A percentile compares a stretch with the other conserved stretches of the same genome.
Conservation (phyloP, 352 stramenopile genomes). For the Pythium sp. region DNA sequence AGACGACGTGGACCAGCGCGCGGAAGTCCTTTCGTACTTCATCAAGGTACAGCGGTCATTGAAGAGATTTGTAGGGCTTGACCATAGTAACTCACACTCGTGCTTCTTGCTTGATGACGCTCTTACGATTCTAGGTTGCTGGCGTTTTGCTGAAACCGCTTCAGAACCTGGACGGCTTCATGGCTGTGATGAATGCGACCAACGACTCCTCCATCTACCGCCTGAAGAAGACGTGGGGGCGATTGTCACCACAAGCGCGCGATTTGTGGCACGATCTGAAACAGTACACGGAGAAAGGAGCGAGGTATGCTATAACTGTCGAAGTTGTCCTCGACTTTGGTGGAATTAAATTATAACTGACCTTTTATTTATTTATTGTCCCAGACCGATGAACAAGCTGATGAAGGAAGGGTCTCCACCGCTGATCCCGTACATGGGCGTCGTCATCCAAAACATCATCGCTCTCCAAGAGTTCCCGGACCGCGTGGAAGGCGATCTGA, state of each 20-base stretch:
- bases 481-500: slow-evolving; percentile 63
- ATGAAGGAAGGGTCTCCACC: slow-evolving; percentile 69
- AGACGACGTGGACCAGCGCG: slow-evolving; percentile 77
- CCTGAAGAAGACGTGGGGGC: slow-evolving; percentile 84
- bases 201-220: slow-evolving; percentile 87
- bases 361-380: background rate
- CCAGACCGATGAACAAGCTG: slow-evolving; percentile 68
- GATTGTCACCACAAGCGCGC: slow-evolving; percentile 59
- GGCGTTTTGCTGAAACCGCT: slow-evolving; percentile 68
- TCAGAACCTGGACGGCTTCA: slow-evolving; percentile 88
- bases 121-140: slow-evolving; percentile 38
- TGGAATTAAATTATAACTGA: background rate
- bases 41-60: slow-evolving; percentile 45
- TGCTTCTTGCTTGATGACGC: background rate
- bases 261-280: slow-evolving; percentile 85
- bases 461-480: slow-evolving; percentile 83
- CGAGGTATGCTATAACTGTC: slow-evolving; percentile 23
- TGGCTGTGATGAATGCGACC: slow-evolving; percentile 88
- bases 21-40: slow-evolving; percentile 80
- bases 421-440: slow-evolving; percentile 79
- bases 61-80: background rate
- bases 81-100: background rate
- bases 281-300: slow-evolving; percentile 79
- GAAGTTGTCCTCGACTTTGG: background rate
- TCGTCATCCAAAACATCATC: slow-evolving; percentile 86